Percentiles rank a stretch among this genome's conserved stretches.
These are phyloP conservation scores for Agastache rugosa DNA, from an alignment of 257 asterid genomes.

Conservation along the genomic window DNA sequence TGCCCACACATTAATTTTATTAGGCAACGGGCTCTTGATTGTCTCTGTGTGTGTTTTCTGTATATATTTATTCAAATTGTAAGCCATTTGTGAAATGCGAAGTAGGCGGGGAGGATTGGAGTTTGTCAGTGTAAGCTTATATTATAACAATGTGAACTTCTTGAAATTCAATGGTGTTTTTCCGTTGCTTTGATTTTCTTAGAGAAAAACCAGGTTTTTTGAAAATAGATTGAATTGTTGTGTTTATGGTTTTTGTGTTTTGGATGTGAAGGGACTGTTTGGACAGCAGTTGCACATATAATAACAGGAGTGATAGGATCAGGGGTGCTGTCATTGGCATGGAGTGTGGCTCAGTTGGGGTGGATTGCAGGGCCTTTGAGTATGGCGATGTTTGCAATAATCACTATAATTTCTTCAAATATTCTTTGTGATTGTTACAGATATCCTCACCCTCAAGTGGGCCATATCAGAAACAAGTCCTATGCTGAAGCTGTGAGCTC, in stretches of 20 bases:
- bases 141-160: background rate
- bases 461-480: slow-evolving; percentile 58
- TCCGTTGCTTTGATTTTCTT: slow-evolving; percentile 6
- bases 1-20: background rate
- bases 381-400: slow-evolving; percentile 47
- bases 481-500: slow-evolving; percentile 60
- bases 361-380: slow-evolving; percentile 63
- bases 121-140: background rate
- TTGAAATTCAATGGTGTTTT: background rate
- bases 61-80: background rate
- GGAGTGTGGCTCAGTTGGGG: slow-evolving; percentile 72
- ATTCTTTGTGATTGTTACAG: slow-evolving; percentile 63
- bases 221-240: background rate
- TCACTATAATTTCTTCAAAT: slow-evolving; percentile 54
- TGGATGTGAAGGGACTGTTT: slow-evolving; percentile 53
- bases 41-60: background rate
- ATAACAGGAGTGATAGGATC: slow-evolving; percentile 71
- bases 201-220: slow-evolving; percentile 5
- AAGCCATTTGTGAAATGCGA: background rate
- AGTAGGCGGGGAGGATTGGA: background rate
- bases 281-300: slow-evolving; percentile 62
- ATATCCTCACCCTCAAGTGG: slow-evolving; percentile 57
- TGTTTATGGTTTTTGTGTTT: slow-evolving; percentile 22
- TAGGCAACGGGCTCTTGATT: background rate
- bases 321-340: slow-evolving; percentile 66